Percentiles rank a stretch among this genome's conserved stretches.
Conservation (phyloP, 1,284 basidiomycete species). For the Puccinia novopanici region DNA sequence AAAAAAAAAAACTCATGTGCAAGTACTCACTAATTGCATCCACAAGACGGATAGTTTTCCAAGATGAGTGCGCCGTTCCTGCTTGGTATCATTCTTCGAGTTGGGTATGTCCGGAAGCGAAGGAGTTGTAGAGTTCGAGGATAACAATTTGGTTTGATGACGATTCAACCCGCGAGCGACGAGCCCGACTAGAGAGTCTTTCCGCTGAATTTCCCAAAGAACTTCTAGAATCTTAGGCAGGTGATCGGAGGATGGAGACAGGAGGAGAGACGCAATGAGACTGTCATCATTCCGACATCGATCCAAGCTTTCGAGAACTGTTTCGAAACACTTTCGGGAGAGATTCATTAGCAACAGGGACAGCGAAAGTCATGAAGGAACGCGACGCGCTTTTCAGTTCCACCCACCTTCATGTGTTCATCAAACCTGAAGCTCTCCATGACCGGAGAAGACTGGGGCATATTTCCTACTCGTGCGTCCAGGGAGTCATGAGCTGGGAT, state of each 20-base stretch:
- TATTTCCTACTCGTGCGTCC: too few relatives aligned
- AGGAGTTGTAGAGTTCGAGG: background rate
- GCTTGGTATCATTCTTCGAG: background rate
- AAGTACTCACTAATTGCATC: constrained; percentile 22
- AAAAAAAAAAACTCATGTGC: background rate
- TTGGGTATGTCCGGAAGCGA: background rate
- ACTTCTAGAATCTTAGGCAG: background rate
- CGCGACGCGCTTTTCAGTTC: too few relatives aligned
- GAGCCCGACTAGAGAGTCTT: constrained; percentile 4
- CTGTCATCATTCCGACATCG: constrained; percentile 3
- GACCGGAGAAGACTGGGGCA: too few relatives aligned
- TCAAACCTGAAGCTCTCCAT: too few relatives aligned
- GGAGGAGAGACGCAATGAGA: constrained; percentile 16
- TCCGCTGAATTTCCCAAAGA: constrained; percentile 19
- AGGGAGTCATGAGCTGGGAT: too few relatives aligned
- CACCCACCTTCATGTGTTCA: too few relatives aligned
- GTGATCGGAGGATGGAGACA: background rate
- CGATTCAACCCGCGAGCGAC: constrained; percentile 21
- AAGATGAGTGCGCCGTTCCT: constrained; percentile 9
- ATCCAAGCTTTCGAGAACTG: constrained; percentile 11
- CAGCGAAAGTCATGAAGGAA: too few relatives aligned
- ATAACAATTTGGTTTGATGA: background rate
- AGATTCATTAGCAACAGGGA: background rate
- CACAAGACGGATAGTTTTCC: constrained; percentile 10
- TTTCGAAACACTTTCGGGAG: background rate